phyloP scores from a whole-genome alignment of 192 early-diverging fungal genomes.

The Gigaspora rosea region DNA sequence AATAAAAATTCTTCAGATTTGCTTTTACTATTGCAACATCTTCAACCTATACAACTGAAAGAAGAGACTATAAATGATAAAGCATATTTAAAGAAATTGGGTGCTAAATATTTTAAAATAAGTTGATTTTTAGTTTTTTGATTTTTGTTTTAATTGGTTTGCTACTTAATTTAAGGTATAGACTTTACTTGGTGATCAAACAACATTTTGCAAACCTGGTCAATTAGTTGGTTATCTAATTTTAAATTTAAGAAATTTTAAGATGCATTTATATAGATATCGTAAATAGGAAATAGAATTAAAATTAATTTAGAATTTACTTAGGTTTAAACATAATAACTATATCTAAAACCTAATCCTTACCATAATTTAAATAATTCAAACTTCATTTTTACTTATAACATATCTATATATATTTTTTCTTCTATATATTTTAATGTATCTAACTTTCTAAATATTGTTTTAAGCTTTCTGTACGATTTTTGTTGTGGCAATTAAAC shows the following conservation, averaged over 20 bases:
- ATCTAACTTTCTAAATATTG: no score
- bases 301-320: no score
- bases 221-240: constrained; percentile 97
- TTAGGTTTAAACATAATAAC: no score
- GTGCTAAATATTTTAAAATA: constrained; percentile 73
- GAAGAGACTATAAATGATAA: constrained; percentile 61
- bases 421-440: no score
- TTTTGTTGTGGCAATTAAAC: constrained; percentile 80
- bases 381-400: no score
- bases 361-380: no score
- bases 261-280: no score
- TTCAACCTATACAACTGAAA: constrained; percentile 90
- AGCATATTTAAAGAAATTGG: constrained; percentile 58
- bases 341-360: no score
- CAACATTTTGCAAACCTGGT: constrained; percentile 95
- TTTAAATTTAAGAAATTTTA: constrained; percentile 70
- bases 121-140: constrained; percentile 20
- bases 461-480: constrained; percentile 61
- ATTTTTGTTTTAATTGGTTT: constrained; percentile 5
- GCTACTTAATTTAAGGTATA: constrained; percentile 36
- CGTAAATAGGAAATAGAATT: no score
- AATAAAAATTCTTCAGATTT: constrained; percentile 48
- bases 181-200: constrained; percentile 89
- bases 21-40: constrained; percentile 79
- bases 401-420: no score